Percentiles rank a stretch among this genome's conserved stretches.
These are phyloP conservation scores for Uronychia binucleata DNA, from an alignment of 73 alveolate genomes.

Conservation along the genomic window DNA sequence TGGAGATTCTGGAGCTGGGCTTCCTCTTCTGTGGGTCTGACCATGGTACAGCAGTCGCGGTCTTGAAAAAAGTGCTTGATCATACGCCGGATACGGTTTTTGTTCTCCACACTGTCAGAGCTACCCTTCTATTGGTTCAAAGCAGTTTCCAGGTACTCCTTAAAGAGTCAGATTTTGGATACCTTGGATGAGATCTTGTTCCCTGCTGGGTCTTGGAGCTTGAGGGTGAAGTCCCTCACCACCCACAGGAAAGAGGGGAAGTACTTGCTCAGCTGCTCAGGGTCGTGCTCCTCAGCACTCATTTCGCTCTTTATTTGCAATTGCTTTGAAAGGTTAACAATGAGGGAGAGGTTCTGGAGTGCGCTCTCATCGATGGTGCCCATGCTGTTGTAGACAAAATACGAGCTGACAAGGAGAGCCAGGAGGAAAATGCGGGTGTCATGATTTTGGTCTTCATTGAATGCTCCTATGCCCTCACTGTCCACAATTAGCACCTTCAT, in stretches of 20 bases:
- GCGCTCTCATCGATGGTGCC: slow-evolving; percentile 96
- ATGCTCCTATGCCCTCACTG: slow-evolving; percentile 97
- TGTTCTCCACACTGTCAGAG: slow-evolving; percentile 83
- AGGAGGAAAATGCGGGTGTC: slow-evolving; percentile 89
- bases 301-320: slow-evolving; percentile 68
- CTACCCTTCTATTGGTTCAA: slow-evolving; percentile 79
- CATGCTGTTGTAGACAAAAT: slow-evolving; percentile 88
- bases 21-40: slow-evolving; percentile 96
- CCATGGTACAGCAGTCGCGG: slow-evolving; percentile 97
- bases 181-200: slow-evolving; percentile 73
- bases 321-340: slow-evolving; percentile 85
- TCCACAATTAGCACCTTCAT: slow-evolving; percentile 85
- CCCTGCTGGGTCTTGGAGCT: slow-evolving; percentile 29
- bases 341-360: slow-evolving; percentile 79
- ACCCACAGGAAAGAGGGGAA: slow-evolving; percentile 96
- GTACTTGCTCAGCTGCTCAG: slow-evolving; percentile 86
- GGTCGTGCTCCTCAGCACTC: slow-evolving; percentile 69
- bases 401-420: slow-evolving; percentile 87
- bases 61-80: slow-evolving; percentile 91
- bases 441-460: slow-evolving; percentile 93
- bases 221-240: slow-evolving; percentile 90
- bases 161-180: slow-evolving; percentile 72
- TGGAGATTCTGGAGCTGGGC: slow-evolving; percentile 86
- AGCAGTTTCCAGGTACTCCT: slow-evolving; percentile 95
- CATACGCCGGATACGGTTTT: slow-evolving; percentile 92